Conservation (phyloP, 2,329 filamentous ascomycete species). For the Aureobasidium sp. region DNA sequence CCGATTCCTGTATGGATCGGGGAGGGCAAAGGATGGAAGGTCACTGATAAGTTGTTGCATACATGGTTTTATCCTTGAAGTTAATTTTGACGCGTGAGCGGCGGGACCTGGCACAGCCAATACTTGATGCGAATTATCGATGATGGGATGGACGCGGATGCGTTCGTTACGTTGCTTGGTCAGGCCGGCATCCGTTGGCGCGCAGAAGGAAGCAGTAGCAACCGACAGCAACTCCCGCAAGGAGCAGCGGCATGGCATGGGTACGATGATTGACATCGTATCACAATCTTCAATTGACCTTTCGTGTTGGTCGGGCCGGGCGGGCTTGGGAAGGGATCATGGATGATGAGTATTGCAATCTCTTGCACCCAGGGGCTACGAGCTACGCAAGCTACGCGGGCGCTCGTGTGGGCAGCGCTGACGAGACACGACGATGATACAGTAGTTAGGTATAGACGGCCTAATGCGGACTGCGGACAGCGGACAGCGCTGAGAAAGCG, state of each 20-base stretch:
- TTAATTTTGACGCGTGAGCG: conserved; percentile 13
- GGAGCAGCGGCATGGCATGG: background rate
- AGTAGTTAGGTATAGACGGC: conserved; percentile 11
- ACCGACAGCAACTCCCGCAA: background rate
- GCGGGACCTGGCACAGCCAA: conserved; percentile 9
- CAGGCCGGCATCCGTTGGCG: conserved; percentile 5
- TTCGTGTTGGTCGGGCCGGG: conserved; percentile 12
- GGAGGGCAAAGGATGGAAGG: conserved; percentile 5
- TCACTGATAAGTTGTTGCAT: conserved; percentile 13
- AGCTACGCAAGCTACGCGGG: background rate
- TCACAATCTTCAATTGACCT: background rate
- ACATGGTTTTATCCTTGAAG: conserved; percentile 14
- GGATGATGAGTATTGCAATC: background rate
- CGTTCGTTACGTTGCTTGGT: conserved; percentile 3
- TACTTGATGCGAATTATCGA: conserved; percentile 5
- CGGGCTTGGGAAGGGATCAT: background rate
- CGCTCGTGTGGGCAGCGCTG: background rate
- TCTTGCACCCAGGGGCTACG: conserved; percentile 5
- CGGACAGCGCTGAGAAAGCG: conserved; percentile 3
- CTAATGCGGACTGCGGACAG: conserved; percentile 11
- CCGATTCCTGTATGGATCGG: conserved; percentile 5
- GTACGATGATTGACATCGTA: conserved; percentile 3
- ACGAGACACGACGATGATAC: conserved; percentile 13
- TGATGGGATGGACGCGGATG: background rate
- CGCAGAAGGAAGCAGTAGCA: background rate